These are phyloP conservation scores for Haplosporangium gracile DNA, from an alignment of 192 early-diverging fungal genomes.

Conservation along the genomic window DNA sequence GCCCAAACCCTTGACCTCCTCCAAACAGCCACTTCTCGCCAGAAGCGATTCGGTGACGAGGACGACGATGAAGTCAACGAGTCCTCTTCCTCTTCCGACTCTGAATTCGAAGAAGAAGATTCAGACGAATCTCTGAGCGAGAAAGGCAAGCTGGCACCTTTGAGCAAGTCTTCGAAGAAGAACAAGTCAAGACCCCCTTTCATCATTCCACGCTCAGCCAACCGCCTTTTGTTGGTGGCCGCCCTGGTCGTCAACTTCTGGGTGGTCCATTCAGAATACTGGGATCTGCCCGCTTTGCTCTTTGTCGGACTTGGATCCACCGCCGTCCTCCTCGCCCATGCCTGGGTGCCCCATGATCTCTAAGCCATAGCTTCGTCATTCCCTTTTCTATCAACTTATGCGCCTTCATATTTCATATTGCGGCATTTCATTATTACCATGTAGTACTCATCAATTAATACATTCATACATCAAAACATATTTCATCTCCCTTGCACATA, in stretches of 20 bases:
- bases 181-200: not conserved
- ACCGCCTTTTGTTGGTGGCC: not conserved
- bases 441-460: too few relatives aligned
- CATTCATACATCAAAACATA: too few relatives aligned
- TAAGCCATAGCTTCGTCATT: not conserved
- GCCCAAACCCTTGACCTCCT: not conserved
- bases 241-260: slow-evolving; percentile 3
- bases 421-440: too few relatives aligned
- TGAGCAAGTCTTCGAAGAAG: not conserved
- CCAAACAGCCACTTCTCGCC: not conserved
- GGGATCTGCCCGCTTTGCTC: not conserved
- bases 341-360: not conserved
- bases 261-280: not conserved
- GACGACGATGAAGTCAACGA: slow-evolving; percentile 5
- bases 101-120: not conserved
- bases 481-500: too few relatives aligned
- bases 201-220: not conserved
- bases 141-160: not conserved
- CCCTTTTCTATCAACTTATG: too few relatives aligned
- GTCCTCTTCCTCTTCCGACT: not conserved
- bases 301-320: slow-evolving; percentile 1
- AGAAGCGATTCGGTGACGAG: slow-evolving; percentile 13
- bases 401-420: too few relatives aligned
- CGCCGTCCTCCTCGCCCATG: not conserved
- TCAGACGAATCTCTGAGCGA: not conserved